Conservation (phyloP, 1,284 basidiomycete genomes). For the Boletus semigastroideus region DNA sequence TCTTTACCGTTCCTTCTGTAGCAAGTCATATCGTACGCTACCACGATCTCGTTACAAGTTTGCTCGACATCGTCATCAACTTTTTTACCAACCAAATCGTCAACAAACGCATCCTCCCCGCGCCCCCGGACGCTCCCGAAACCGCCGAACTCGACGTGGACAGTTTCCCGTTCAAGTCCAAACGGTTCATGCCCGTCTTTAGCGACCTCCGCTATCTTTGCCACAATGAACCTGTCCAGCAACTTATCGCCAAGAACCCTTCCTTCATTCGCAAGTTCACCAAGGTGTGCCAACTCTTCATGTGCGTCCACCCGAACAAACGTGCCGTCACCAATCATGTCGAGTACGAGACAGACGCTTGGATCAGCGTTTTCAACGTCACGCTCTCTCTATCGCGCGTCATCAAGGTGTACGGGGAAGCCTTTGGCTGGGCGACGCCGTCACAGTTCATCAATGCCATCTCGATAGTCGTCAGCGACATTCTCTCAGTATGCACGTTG, state of each 20-base stretch:
- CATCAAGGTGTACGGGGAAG: slow-evolving; percentile 86
- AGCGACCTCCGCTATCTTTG: slow-evolving; percentile 80
- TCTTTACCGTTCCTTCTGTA: slow-evolving; percentile 87
- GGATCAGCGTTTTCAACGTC: slow-evolving; percentile 93
- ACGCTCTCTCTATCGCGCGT: slow-evolving; percentile 85
- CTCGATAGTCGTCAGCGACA: slow-evolving; percentile 67
- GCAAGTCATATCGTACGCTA: slow-evolving; percentile 77
- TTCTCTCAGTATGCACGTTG: slow-evolving; percentile 70
- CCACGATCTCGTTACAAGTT: slow-evolving; percentile 71
- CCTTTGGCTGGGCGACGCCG: slow-evolving; percentile 59
- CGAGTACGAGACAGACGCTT: slow-evolving; percentile 92
- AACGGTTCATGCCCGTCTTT: slow-evolving; percentile 91
- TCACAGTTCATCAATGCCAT: slow-evolving; percentile 70
- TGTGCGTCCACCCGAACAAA: slow-evolving; percentile 87
- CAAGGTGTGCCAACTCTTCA: slow-evolving; percentile 81
- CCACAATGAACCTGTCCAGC: slow-evolving; percentile 75
- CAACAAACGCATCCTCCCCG: slow-evolving; percentile 61
- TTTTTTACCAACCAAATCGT: slow-evolving; percentile 88
- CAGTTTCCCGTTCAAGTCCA: slow-evolving; percentile 84
- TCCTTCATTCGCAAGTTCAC: slow-evolving; percentile 52
- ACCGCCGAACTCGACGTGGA: slow-evolving; percentile 68
- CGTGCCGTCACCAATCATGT: slow-evolving; percentile 82
- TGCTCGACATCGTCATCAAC: slow-evolving; percentile 79
- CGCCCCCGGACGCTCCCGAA: slow-evolving; percentile 30
- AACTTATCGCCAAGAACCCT: slow-evolving; percentile 66